These are phyloP conservation scores for Populus nigra DNA, from an alignment of 345 rosid species.

Conservation along the genomic window DNA sequence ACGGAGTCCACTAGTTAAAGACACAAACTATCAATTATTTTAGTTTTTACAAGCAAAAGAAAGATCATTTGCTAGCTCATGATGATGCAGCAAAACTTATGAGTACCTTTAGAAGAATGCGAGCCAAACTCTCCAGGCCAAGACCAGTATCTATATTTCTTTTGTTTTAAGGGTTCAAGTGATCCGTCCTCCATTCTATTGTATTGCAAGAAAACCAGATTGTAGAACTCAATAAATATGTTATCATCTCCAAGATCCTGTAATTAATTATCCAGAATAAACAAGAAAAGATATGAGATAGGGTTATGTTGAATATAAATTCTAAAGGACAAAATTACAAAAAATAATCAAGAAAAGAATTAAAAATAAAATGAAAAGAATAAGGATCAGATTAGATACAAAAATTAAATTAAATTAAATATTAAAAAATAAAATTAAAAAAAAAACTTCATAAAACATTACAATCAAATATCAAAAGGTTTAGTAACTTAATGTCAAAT, in stretches of 20 bases:
- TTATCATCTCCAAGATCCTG: conserved; percentile 95
- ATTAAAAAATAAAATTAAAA: too few species aligned
- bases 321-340: neutral
- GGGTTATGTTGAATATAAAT: neutral
- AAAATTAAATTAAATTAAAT: too few species aligned
- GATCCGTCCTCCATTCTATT: conserved; percentile 78
- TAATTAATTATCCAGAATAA: conserved; percentile 17
- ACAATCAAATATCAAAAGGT: too few species aligned
- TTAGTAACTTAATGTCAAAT: too few species aligned
- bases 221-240: conserved; percentile 90
- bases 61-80: neutral
- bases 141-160: conserved; percentile 94
- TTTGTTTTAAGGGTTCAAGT: conserved; percentile 84
- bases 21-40: neutral
- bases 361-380: too few species aligned
- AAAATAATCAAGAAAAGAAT: too few species aligned
- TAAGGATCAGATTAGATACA: too few species aligned
- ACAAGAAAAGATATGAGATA: neutral
- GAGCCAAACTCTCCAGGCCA: conserved; percentile 90
- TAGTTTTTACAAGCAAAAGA: neutral
- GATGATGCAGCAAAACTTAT: neutral
- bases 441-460: too few species aligned
- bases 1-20: neutral
- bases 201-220: conserved; percentile 93
- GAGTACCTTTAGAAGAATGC: conserved; percentile 74